Evolutionary conservation across 257 asterid genomes (phyloP).

Genomic region (Apocynum venetum): DNA sequence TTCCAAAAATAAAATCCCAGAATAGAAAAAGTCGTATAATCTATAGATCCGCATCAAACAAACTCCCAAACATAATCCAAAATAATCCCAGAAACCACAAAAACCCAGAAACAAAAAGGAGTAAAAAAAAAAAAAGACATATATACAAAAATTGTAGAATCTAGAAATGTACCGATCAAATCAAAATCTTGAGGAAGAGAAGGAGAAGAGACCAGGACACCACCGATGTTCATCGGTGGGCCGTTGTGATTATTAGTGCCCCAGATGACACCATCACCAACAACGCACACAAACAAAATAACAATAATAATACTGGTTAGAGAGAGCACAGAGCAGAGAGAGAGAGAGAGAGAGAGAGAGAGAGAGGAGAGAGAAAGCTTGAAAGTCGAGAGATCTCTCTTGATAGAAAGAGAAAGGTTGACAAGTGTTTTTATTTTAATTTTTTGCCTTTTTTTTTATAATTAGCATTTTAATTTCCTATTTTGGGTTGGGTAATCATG

Average conservation of each 20-base stretch:
- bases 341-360: slow-evolving; percentile 5
- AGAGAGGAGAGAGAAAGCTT: slow-evolving; percentile 11
- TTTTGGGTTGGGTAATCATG: slow-evolving; percentile 13
- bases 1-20: background rate
- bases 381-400: slow-evolving; percentile 3
- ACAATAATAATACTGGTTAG: slow-evolving; percentile 20
- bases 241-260: slow-evolving; percentile 34
- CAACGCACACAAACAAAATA: slow-evolving; percentile 20
- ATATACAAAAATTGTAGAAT: background rate
- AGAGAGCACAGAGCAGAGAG: slow-evolving; percentile 8
- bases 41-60: slow-evolving; percentile 15
- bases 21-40: background rate
- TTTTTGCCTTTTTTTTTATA: background rate
- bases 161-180: slow-evolving; percentile 25
- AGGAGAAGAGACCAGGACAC: slow-evolving; percentile 31
- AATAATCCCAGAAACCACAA: background rate
- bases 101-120: background rate
- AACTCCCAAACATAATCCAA: slow-evolving; percentile 7
- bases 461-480: background rate
- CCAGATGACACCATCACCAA: slow-evolving; percentile 38
- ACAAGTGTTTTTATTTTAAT: slow-evolving; percentile 12
- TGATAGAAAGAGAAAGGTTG: background rate
- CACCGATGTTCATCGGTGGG: slow-evolving; percentile 63
- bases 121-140: background rate
- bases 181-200: slow-evolving; percentile 27